Evolutionary conservation across 495 filamentous ascomycete species (phyloP).

Genomic region (Xylaria scruposa): DNA sequence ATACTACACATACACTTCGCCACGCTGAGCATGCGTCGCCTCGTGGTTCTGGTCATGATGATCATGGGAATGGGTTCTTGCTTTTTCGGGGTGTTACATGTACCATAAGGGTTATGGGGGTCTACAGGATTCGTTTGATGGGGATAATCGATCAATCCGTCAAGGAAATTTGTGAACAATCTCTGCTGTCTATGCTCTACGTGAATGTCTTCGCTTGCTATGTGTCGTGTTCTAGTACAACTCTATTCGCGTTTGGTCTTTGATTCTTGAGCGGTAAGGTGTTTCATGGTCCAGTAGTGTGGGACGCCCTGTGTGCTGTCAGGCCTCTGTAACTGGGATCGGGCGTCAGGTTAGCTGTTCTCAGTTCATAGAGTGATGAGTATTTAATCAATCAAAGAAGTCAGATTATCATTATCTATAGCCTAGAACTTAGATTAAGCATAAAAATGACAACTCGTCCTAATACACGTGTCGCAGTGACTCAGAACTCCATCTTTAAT

Average conservation of each 20-base stretch:
- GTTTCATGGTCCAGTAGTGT: not conserved
- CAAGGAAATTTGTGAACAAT: slow-evolving; percentile 30
- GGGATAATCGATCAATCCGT: slow-evolving; percentile 38
- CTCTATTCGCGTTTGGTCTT: not conserved
- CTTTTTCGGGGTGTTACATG: slow-evolving; percentile 48
- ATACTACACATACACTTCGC: slow-evolving; percentile 23
- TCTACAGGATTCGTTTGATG: slow-evolving; percentile 33
- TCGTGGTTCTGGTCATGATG: slow-evolving; percentile 42
- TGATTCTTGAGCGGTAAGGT: not conserved
- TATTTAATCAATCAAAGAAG: not conserved
- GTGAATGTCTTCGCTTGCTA: slow-evolving; percentile 15
- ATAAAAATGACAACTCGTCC: not conserved
- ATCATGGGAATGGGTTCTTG: slow-evolving; percentile 44
- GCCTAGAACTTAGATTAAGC: not conserved
- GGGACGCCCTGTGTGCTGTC: not conserved
- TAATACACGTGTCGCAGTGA: not conserved
- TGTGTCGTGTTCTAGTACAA: not conserved
- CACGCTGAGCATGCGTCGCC: slow-evolving; percentile 31
- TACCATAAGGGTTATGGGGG: slow-evolving; percentile 44
- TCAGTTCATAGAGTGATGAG: not conserved
- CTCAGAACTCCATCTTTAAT: not conserved
- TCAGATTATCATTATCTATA: not conserved
- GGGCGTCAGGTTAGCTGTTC: not conserved
- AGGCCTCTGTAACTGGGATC: too few relatives aligned
- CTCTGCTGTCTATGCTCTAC: not conserved